Conservation (phyloP, 441 rosid species). For the Pelargonium cotyledonis region DNA sequence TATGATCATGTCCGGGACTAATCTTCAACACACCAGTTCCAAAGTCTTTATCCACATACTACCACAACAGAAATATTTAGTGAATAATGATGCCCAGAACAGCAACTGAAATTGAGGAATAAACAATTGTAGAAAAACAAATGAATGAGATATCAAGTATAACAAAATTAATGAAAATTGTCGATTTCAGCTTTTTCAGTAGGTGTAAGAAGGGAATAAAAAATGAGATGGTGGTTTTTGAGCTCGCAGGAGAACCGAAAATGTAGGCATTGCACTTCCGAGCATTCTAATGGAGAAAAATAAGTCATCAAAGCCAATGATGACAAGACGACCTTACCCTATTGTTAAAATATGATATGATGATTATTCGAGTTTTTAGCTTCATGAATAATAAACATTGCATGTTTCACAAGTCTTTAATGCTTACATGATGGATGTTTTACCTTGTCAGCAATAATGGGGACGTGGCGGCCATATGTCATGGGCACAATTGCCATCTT, state of each 20-base stretch:
- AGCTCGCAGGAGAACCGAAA: background rate
- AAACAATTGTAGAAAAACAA: constrained; percentile 3
- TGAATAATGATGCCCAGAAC: constrained; percentile 12
- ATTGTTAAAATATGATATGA: background rate
- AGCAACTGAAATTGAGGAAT: constrained; percentile 13
- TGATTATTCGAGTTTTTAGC: background rate
- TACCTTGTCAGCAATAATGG: constrained; percentile 83
- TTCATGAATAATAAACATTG: constrained; percentile 5
- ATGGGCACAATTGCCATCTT: constrained; percentile 88
- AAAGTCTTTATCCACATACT: constrained; percentile 96
- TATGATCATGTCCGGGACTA: constrained; percentile 99
- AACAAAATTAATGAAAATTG: background rate
- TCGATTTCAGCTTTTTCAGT: background rate
- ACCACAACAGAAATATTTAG: constrained; percentile 28
- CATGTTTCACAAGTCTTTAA: constrained; percentile 6
- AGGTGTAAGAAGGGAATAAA: constrained; percentile 1
- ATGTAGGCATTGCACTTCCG: background rate
- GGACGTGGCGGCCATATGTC: constrained; percentile 98
- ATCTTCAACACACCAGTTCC: constrained; percentile 98
- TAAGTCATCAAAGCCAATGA: background rate
- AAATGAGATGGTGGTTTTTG: constrained; percentile 3
- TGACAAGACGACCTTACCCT: background rate
- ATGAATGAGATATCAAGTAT: constrained; percentile 1
- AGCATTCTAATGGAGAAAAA: background rate
- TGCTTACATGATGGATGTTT: constrained; percentile 12